These are phyloP conservation scores for Plasmodiophora brassicae DNA, from an alignment of 208 protist species.

Conservation along the genomic window DNA sequence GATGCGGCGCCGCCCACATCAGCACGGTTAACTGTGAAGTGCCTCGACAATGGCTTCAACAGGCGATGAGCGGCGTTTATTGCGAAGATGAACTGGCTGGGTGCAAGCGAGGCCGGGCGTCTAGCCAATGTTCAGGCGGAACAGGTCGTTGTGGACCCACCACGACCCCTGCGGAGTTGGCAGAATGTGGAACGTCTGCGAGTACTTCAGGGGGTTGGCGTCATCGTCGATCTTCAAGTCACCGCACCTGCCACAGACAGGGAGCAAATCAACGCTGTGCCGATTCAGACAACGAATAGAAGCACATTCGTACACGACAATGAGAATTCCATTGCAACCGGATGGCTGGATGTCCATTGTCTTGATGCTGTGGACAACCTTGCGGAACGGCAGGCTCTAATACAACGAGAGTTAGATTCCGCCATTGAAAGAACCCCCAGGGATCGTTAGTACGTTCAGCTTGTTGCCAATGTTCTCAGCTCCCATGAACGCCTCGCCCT, in stretches of 20 bases:
- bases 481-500: conserved; percentile 32
- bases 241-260: not conserved
- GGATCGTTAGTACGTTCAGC: not conserved
- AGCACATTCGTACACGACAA: not conserved
- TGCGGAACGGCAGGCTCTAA: not conserved
- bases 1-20: too few relatives aligned
- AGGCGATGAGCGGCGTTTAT: too few relatives aligned
- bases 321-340: not conserved
- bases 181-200: conserved; percentile 12
- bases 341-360: conserved; percentile 11
- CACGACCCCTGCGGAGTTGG: not conserved
- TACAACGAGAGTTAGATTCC: not conserved
- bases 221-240: not conserved
- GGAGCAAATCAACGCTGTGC: not conserved
- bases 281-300: not conserved
- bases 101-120: not conserved
- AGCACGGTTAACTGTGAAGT: too few relatives aligned
- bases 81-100: too few relatives aligned
- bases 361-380: not conserved
- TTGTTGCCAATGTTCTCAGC: not conserved
- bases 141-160: conserved; percentile 4
- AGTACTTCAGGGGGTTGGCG: not conserved
- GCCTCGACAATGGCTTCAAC: too few relatives aligned
- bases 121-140: conserved; percentile 17
- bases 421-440: not conserved